Conservation (phyloP, 2,329 filamentous ascomycete genomes). For the Fragosphaeria purpurea region DNA sequence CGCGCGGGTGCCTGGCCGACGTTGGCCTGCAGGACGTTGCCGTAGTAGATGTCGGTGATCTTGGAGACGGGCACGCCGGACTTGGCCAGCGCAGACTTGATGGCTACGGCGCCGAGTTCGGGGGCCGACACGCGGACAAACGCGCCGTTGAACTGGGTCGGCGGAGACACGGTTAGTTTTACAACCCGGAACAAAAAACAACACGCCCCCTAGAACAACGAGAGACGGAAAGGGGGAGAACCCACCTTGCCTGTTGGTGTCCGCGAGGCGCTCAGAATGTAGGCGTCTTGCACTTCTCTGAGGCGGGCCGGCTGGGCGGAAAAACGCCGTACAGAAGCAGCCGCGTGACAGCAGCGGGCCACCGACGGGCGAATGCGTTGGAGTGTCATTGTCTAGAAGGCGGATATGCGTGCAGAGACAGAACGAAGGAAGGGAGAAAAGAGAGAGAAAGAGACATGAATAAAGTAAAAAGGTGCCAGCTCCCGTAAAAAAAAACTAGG, state of each 20-base stretch:
- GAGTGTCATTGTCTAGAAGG: constrained; percentile 6
- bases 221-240: neutral
- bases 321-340: constrained; percentile 31
- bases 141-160: constrained; percentile 76
- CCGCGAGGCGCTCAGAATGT: constrained; percentile 81
- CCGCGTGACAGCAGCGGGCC: constrained; percentile 20
- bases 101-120: constrained; percentile 80
- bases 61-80: constrained; percentile 70
- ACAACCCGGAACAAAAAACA: neutral
- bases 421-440: neutral
- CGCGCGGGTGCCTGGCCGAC: constrained; percentile 86
- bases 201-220: too few relatives aligned
- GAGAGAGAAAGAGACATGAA: neutral
- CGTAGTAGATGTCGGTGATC: constrained; percentile 94
- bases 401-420: neutral
- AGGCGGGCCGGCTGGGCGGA: constrained; percentile 23
- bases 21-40: constrained; percentile 77
- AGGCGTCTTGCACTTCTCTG: constrained; percentile 72
- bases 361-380: constrained; percentile 7
- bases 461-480: neutral
- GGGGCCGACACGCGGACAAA: constrained; percentile 76
- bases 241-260: constrained; percentile 81
- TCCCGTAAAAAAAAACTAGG: neutral
- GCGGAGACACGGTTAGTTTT: too few relatives aligned
- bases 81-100: constrained; percentile 82